Base-by-base conservation (phyloP, 805 yeast genomes). In the Candida sithepensis region DNA sequence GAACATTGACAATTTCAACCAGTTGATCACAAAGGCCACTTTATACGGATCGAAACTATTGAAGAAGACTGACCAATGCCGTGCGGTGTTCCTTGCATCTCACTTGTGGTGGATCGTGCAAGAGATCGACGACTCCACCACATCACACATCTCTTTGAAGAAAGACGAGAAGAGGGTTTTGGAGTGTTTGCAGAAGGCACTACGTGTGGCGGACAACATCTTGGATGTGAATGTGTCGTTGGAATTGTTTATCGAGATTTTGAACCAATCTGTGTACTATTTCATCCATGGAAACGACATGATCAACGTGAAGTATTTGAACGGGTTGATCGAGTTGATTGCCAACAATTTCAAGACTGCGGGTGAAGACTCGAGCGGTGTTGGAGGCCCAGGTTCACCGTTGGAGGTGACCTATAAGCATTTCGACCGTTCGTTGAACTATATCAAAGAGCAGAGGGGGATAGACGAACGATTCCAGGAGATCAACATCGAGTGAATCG, bases 71-170 rank as follows among this genome's bases (percentile, higher is more conserved):
- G 98, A 92, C 60, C 99, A 94, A 66, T 91, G 97, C 64, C 79
- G 97, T 14, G 84, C 96, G 0, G 96, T 90, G 5, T 88, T 86
- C 62, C 67, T 80, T 44, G 91, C 96, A 39, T 83, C 96, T 1
- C 97, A 94, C 66, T 69, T 94, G 42, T 94, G 97, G 97, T 88
- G 96, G 94, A 85, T 92, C 60, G 81, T 84, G 21, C 90, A 86
- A 50, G 75, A 64, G 39, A 52, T 54, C 28, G 67, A 58, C 30
- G 66, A 61, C 38, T 36, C 57, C 14, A 44, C 52, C 23, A 39
- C 59, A 14, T 44, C 50, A 13, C 63, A 62, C 34, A 56, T 65
- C 5, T 56, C 64, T 34, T 49, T 57, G 43, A 67, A 61, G 49
- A 59, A 53, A 23, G 81, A 76, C 54, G 73, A 72, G 33, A 88